Base-by-base conservation (phyloP, 169 alveolate species). In the Cystoisospora suis region DNA sequence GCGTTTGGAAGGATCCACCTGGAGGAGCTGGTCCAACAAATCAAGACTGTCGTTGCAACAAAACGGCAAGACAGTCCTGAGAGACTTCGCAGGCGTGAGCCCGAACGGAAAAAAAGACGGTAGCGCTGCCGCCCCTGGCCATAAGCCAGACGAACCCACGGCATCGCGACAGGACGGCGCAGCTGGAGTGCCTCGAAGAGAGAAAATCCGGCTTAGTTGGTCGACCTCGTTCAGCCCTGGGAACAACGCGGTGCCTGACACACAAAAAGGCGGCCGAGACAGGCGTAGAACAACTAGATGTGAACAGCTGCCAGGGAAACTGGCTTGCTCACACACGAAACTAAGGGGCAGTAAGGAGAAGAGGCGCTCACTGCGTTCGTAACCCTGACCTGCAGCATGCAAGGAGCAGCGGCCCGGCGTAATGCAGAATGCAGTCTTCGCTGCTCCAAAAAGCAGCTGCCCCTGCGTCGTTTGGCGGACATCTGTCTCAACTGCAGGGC, bases 1-100 rank as follows among this genome's bases (percentile, higher is more conserved):
- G 81, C 98, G 87, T 56, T 93, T 89, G 34, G 56, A 86, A 29
- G 96, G 96, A 81, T 96, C 95, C 36, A 94, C 90, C 85, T 94
- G 95, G 45, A 96, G 85, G 42, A 95, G 86, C 77, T 77, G 92
- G 70, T 96, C 96, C 72, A 96, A 61, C 77, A 96, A 77, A 88
- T 96, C 96, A 38, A 94, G 38, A 17, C 77, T 56, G 75, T 70
- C 88, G 53, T 17, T 45, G 36, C 85, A 69, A 69, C 87, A 46
- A 61, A 83, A 83, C 5, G 89, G 89, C 32, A 83, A 44, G 27
- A 83, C 59, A 27, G 34, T 56, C 61, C 44, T 56, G 27, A 83
- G 80, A 9, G 56, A 7, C 80, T 83, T 83, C 40, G 89, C 47
- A 12, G 53, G 23, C 27, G 58, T 32, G 53, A 36, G 77, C 29